Percentiles rank a stretch among this genome's conserved stretches.
Evolutionary conservation across 139 green algal species (phyloP).

Genomic region (Pycnococcus provasolii): DNA sequence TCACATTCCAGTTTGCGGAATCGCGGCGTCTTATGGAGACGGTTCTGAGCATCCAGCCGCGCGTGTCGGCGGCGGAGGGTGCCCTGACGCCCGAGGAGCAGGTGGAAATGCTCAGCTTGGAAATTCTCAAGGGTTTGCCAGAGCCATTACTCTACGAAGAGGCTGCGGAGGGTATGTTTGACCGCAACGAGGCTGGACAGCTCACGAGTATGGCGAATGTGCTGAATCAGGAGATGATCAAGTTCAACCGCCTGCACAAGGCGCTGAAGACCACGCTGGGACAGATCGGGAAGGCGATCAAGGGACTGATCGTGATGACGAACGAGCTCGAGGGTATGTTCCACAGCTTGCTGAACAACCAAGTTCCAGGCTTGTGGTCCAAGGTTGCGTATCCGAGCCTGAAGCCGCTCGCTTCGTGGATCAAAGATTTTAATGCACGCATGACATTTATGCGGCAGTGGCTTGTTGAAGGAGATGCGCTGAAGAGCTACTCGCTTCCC

Average conservation of each 20-base stretch:
- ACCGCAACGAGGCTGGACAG: conserved; percentile 44
- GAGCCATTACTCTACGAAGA: background rate
- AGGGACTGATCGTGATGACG: conserved; percentile 66
- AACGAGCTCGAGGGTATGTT: conserved; percentile 59
- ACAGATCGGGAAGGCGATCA: conserved; percentile 60
- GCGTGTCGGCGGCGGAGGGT: conserved; percentile 19
- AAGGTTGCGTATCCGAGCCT: conserved; percentile 56
- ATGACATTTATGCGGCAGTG: conserved; percentile 61
- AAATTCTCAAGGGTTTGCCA: background rate
- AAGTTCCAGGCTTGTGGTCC: conserved; percentile 58
- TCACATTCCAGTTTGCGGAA: conserved; percentile 60
- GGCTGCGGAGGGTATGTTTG: conserved; percentile 43
- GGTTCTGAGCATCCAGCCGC: conserved; percentile 59
- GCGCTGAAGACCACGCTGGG: conserved; percentile 38
- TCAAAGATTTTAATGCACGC: conserved; percentile 55
- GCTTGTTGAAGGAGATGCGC: conserved; percentile 40
- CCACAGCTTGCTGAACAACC: conserved; percentile 51
- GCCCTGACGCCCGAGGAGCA: conserved; percentile 39
- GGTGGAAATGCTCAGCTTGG: conserved; percentile 35
- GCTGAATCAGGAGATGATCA: conserved; percentile 55
- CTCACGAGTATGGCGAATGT: conserved; percentile 59
- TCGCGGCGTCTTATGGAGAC: conserved; percentile 44
- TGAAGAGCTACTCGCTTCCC: conserved; percentile 60
- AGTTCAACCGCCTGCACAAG: conserved; percentile 35
- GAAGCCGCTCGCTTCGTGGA: conserved; percentile 61